phyloP scores from a whole-genome alignment of 1,284 basidiomycete genomes.

The Cryptococcus sp. region DNA sequence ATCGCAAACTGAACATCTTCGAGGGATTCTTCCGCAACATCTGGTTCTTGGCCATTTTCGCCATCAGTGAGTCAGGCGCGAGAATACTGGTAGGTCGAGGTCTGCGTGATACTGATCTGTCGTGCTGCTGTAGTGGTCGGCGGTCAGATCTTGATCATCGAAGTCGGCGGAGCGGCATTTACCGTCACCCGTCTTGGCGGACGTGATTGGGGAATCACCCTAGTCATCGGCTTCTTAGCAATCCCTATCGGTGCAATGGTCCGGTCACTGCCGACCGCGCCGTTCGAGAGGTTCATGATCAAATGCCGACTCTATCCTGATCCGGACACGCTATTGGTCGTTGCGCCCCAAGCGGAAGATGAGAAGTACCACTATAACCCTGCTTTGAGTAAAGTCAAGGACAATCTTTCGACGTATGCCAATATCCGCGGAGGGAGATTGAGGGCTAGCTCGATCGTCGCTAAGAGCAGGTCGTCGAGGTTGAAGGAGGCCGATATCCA shows the following conservation, averaged over 20 bases:
- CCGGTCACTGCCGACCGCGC: slow-evolving; percentile 77
- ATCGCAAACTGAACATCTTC: slow-evolving; percentile 85
- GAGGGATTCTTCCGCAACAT: slow-evolving; percentile 76
- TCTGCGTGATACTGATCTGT: slow-evolving; percentile 1
- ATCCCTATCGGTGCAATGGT: slow-evolving; percentile 84
- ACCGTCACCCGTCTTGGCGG: slow-evolving; percentile 77
- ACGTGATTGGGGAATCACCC: slow-evolving; percentile 89
- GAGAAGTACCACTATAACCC: slow-evolving; percentile 49
- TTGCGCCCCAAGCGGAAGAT: slow-evolving; percentile 63
- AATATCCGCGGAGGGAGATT: slow-evolving; percentile 79
- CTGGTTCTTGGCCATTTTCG: slow-evolving; percentile 85
- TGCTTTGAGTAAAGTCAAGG: slow-evolving; percentile 66
- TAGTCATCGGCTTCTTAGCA: slow-evolving; percentile 77
- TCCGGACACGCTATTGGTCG: slow-evolving; percentile 67
- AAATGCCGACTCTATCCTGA: slow-evolving; percentile 67
- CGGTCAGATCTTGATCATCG: slow-evolving; percentile 85
- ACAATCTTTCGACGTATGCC: slow-evolving; percentile 79
- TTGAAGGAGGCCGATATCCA: slow-evolving; percentile 58
- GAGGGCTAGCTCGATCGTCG: slow-evolving; percentile 71
- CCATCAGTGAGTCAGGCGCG: slow-evolving; percentile 55
- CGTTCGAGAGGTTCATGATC: slow-evolving; percentile 72
- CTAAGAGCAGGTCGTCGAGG: slow-evolving; percentile 68
- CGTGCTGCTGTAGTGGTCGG: slow-evolving; percentile 66
- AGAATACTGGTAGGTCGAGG: no score
- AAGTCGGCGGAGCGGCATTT: slow-evolving; percentile 89